Evolutionary conservation across 305 asterid species (phyloP), one percentile per base, ranked within the genome.

Genomic region (Andrographis paniculata): DNA sequence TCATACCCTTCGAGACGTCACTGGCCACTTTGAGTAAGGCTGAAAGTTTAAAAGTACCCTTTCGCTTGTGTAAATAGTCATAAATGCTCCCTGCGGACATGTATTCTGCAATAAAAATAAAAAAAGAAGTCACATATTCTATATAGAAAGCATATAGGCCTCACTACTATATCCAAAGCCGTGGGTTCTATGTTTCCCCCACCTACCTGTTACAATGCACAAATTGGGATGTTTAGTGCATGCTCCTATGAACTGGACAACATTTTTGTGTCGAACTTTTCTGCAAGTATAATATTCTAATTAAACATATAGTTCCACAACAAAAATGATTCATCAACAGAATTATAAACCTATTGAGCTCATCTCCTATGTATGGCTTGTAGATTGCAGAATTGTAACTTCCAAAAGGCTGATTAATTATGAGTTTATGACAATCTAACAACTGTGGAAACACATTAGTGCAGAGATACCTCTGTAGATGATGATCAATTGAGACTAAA

Each of bases 21-120:
- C 82, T 74, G 23, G 94, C 96, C 53, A 89, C 96, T 80, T 78
- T 89, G 58, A 91, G 78, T 58, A 91, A 63, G 53, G 79, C 53
- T 38, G 96, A 95, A 53, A 83, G 91, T 73, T 78, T 91, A 59
- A 91, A 91, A 28, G 84, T 70, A 56, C 95, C 95, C 88, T 53
- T 89, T 62, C 76, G 91, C 75, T 89, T 89, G 84, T 89, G 98
- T 45, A 89, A 57, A 60, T 74, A 85, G 73, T 89, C 98, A 42
- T 89, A 89, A 7, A 89, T 89, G 52, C 98, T 89, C 63, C 98
- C 98, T 52, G 95, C 98, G 45, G 91, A 71, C 98, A 89, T 89
- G 67, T 59, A 89, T 60, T 85, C 98, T 89, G 78, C 63, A 65
- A 58, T 62, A 57, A 63, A 42, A 60, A 45, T 52, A 47, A 37